Evolutionary conservation across 2,329 filamentous ascomycete genomes (phyloP), one percentile per base, ranked within the genome.

Genomic region (Colletotrichum sp.): DNA sequence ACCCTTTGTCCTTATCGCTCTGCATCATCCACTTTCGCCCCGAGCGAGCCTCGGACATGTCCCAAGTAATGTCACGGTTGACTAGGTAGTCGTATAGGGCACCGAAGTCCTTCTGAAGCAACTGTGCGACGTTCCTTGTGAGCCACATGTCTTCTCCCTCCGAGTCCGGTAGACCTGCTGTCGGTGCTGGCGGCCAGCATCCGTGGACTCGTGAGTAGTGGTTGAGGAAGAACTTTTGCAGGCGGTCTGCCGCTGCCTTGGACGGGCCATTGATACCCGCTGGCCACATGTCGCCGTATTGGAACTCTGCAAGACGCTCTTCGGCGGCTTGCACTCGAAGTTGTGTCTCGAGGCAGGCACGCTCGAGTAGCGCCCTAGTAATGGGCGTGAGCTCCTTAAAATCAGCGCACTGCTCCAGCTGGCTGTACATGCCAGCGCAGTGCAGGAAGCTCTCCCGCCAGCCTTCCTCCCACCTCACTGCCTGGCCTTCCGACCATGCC

Each of bases 41-140:
- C 5, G 89, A 88, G 1, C 91, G 86, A 63, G 90, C 90, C 79
- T 93, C 92, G 0, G 89, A 89, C 24, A 88, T 88, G 71, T 93
- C 92, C 92, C 93, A 95, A 1, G 89, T 81, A 6, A 94, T 88
- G 62, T 94, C 90, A 7, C 92, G 89, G 81, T 94, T 90, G 18
- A 95, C 92, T 2, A 94, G 85, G 76, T 93, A 94, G 79, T 94
- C 92, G 79, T 95, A 95, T 3, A 95, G 84, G 0, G 91, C 90
- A 4, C 91, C 91, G 78, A 95, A 94, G 77, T 94, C 93, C 36
- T 85, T 86, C 77, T 93, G 91, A n/a, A 95, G 81, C 4, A 85
- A 86, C 62, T 88, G 86, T 1, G 88, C 88, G 21, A 94, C 81
- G 4, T 86, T 88, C 55, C 93, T 87, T 6, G 89, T 92, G 14